Conservation (phyloP, 148 eudicot genomes). For the Linanthus parryae region DNA sequence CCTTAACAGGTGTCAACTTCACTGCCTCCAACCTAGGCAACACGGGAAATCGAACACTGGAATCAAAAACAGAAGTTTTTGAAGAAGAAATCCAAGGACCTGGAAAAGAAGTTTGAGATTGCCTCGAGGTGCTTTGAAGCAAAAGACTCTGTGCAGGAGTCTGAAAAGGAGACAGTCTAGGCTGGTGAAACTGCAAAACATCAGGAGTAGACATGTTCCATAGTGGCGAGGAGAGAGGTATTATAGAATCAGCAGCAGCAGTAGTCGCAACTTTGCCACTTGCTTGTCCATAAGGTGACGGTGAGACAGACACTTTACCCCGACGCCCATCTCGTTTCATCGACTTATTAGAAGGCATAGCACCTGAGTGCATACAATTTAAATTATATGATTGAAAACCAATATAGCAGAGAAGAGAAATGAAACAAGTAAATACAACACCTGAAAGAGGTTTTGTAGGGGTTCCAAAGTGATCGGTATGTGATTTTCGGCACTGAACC, state of each 20-base stretch:
- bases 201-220: slow-evolving; percentile 79
- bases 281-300: slow-evolving; percentile 41
- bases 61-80: slow-evolving; percentile 41
- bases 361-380: slow-evolving; percentile 35
- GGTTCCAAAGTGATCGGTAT: slow-evolving; percentile 33
- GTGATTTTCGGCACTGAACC: slow-evolving; percentile 49
- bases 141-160: slow-evolving; percentile 38
- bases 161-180: slow-evolving; percentile 50
- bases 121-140: slow-evolving; percentile 57
- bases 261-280: slow-evolving; percentile 44
- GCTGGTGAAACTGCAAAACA: no score
- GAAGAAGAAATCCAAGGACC: slow-evolving; percentile 61
- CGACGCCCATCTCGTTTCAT: slow-evolving; percentile 32
- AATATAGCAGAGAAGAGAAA: no score
- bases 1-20: slow-evolving; percentile 49
- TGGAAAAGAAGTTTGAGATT: slow-evolving; percentile 51
- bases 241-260: slow-evolving; percentile 35
- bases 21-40: slow-evolving; percentile 52
- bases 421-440: no score
- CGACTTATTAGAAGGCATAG: slow-evolving; percentile 38
- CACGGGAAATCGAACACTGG: slow-evolving; percentile 40
- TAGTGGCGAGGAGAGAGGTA: slow-evolving; percentile 74
- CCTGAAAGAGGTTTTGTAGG: slow-evolving; percentile 49
- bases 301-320: slow-evolving; percentile 38
- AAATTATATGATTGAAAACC: neutral